Evolutionary conservation across 768 basidiomycete genomes (phyloP), one percentile per base, ranked within the genome.

Genomic region (Dentipellis sp.): DNA sequence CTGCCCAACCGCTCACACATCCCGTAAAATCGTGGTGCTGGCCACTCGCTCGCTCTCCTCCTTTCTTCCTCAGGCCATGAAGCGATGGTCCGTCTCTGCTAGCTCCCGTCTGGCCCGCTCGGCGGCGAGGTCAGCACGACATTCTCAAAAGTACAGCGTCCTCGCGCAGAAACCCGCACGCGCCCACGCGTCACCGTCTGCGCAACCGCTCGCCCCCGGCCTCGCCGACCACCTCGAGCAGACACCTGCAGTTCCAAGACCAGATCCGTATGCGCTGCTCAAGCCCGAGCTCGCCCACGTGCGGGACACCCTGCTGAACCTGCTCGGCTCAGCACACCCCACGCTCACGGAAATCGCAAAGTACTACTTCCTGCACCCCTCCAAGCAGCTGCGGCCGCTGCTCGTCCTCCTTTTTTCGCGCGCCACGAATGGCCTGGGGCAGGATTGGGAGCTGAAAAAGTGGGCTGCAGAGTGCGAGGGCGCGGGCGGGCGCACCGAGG

Each of bases 371-470:
- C 72, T 86, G 50, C 83, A 89, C 57, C 86, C 87, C 12, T 90
- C 92, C 10, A 94, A 94, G 66, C 94, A 97, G 66, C 75, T 98
- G 23, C 82, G 97, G 6, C 93, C 97, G 2, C 73, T 94, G 53
- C 74, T 97, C 37, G 90, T 97, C 14, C 79, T 99, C 19, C 80
- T 99, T 36, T 89, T 97, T 70, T 76, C 90, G 16, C 86, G 88
- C 56, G 97, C 94, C 8, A 97, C 94, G 22, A 98, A 98, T 66
- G 95, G 95, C 1, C 74, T 95, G 35, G 89, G 90, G 4, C 66
- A 72, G 2, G 69, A 74, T 42, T 95, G 85, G 80, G 69, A 78
- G 17, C 67, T 72, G 54, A 86, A 83, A 60, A 66, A 71, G 48
- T 83, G 81, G 80, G 77, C 75, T 8, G 83, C 86, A 3, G 72